Base-by-base conservation (phyloP, 176 grass and related monocot species). In the Oryza punctata region DNA sequence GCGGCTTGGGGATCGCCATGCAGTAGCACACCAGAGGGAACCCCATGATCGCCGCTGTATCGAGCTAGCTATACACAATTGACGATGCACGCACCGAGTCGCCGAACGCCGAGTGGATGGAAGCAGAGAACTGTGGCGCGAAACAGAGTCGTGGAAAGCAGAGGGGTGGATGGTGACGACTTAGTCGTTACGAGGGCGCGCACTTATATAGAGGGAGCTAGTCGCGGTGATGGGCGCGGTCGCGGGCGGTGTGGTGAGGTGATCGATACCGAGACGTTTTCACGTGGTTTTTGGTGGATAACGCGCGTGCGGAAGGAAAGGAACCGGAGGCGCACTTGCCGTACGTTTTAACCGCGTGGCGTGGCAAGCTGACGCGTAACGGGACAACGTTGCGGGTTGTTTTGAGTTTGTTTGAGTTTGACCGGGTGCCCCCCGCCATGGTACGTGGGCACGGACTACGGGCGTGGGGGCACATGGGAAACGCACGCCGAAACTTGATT, bases 11-110 rank as follows among this genome's bases (percentile, higher is more conserved):
- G 26, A 91, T 64, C 1, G 72, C 63, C 0, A 88, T 0, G 78
- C 86, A 91, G 89, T 81, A 91, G 81, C 69, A 82, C 77, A 85
- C 85, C 37, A 95, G 24, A 76, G 91, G 96, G 77, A 95, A 86
- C 1, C 90, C 93, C 96, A 98, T 98, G 67, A 29, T 14, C 79
- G 2, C 1, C 19, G 35, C 69, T 26, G 40, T 41, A 26, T 21
- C 49, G 49, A 52, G 15, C 49, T 6, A 19, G 49, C 49, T 6
- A 18, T 19, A n/a, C 54, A n/a, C 54, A 9, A 8, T 57, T 57
- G 10, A 21, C 18, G 1, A 37, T 37, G 7, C 35, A 54, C 18
- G 0, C 6, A 54, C 50, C 4, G 50, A 57, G 47, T 50, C 47
- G 47, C 14, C 3, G 35, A 37, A 37, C 40, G 9, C 40, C 9